Base-by-base conservation (phyloP, 352 stramenopile genomes). In the Globisporangium perplexum region DNA sequence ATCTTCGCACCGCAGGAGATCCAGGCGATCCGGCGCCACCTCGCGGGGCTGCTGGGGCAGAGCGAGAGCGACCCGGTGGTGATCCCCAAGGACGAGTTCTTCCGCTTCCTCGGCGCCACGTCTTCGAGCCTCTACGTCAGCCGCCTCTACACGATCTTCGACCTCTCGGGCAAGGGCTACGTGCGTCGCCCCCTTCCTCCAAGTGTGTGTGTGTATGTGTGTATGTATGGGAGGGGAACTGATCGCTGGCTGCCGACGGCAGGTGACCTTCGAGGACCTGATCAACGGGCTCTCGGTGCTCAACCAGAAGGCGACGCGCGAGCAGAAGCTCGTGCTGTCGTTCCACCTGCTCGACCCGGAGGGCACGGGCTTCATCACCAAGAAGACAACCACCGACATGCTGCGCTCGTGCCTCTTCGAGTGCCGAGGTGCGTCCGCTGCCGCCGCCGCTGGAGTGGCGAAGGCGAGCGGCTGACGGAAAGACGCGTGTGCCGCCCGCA, bases 71-170 rank as follows among this genome's bases (percentile, higher is more conserved):
- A 90, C 56, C 66, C 74, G 1, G 79, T 94, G 30, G 64, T 80
- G 44, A 94, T 94, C 56, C 78, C 77, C 22, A 88, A 87, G 61
- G 84, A 93, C 47, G 84, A 94, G 57, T 94, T 94, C 57, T 90
- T 90, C 63, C 78, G 80, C 43, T 91, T 94, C 59, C 65, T 94
- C 44, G 83, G 83, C 52, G 68, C 71, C 23, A 74, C 65, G 57
- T 76, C 76, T 7, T 80, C 82, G 22, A 91, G 82, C 52, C 68
- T 94, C 49, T 94, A 93, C 56, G 75, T 83, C 23, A 93, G 86
- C 55, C 84, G 84, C 48, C 77, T 94, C 45, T 94, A 93, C 65
- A 77, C 77, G 50, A 88, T 94, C 66, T 94, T 94, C 55, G 80
- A 91, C 56, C 86, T 88, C 67, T 65, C 71, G 35, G 77, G 72